A percentile compares a stretch with the other conserved stretches of the same genome.
phyloP scores from a whole-genome alignment of 1,284 basidiomycete species.

The Neotropicomus parvogracilis region DNA sequence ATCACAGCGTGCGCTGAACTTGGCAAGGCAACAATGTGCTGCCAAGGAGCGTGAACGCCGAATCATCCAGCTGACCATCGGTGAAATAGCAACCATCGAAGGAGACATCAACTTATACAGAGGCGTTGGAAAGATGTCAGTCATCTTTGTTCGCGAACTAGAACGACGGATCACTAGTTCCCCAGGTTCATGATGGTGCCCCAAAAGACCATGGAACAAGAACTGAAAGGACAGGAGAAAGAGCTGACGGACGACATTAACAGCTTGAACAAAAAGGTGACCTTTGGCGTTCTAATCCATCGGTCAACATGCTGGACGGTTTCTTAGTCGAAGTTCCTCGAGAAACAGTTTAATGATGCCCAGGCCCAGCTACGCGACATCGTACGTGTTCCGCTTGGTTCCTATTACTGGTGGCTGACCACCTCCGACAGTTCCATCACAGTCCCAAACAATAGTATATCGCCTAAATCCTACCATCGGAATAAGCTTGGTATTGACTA shows the following conservation, averaged over 20 bases:
- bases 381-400: constrained; percentile 37
- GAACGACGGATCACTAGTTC: constrained; percentile 4
- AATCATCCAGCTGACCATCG: constrained; percentile 83
- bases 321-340: constrained; percentile 76
- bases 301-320: constrained; percentile 3
- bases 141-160: constrained; percentile 10
- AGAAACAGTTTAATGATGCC: constrained; percentile 88
- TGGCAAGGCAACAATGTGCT: constrained; percentile 70
- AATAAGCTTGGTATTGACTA: constrained; percentile 5
- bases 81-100: constrained; percentile 64
- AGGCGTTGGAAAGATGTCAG: constrained; percentile 89
- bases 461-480: constrained; percentile 1
- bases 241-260: constrained; percentile 77
- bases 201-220: constrained; percentile 70
- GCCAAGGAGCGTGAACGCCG: constrained; percentile 82
- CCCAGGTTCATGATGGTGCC: constrained; percentile 88
- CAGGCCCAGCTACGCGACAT: constrained; percentile 85
- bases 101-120: constrained; percentile 79
- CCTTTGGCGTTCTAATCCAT: not conserved
- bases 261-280: constrained; percentile 73
- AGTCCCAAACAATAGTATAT: constrained; percentile 47
- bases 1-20: constrained; percentile 71
- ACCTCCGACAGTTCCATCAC: constrained; percentile 54
- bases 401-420: not conserved
- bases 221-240: constrained; percentile 73